Percentiles rank a stretch among this genome's conserved stretches.
Conservation (phyloP, 495 filamentous ascomycete genomes). For the Clohesyomyces aquaticus region DNA sequence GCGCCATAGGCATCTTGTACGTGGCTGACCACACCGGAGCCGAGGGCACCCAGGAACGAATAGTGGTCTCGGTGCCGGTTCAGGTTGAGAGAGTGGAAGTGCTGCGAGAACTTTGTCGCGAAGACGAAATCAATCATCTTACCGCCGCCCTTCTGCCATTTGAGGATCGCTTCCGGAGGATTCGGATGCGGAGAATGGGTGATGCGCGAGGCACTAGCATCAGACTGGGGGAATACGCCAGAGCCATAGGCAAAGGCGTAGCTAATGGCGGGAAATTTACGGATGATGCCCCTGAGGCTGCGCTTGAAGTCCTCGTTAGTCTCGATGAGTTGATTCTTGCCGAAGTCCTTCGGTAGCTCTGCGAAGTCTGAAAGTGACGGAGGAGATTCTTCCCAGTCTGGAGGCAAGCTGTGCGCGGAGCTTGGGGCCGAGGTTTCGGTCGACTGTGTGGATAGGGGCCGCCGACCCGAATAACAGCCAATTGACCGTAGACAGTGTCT, state of each 20-base stretch:
- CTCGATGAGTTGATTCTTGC: constrained; percentile 91
- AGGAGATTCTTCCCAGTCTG: constrained; percentile 70
- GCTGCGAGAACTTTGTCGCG: constrained; percentile 90
- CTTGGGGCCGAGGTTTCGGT: background rate
- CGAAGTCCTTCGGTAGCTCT: constrained; percentile 86
- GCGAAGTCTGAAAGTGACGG: constrained; percentile 60
- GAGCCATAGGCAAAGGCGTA: constrained; percentile 98
- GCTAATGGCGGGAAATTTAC: constrained; percentile 92
- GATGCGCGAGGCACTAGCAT: constrained; percentile 48
- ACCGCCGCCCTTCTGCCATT: constrained; percentile 79
- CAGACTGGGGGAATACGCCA: constrained; percentile 85
- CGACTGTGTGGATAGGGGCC: constrained; percentile 1
- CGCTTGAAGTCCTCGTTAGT: constrained; percentile 96
- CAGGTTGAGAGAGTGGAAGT: constrained; percentile 95
- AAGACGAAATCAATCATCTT: constrained; percentile 99
- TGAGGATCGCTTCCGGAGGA: constrained; percentile 72
- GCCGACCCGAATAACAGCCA: background rate
- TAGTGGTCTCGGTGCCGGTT: constrained; percentile 90
- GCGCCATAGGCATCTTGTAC: constrained; percentile 89
- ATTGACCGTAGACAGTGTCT: background rate
- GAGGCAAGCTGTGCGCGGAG: constrained; percentile 41
- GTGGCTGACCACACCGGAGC: constrained; percentile 77
- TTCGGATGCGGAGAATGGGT: constrained; percentile 71
- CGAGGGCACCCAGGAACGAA: constrained; percentile 79
- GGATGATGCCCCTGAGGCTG: constrained; percentile 80